Conservation (phyloP, 2,329 filamentous ascomycete genomes). For the Endoconidiophora polonica region DNA sequence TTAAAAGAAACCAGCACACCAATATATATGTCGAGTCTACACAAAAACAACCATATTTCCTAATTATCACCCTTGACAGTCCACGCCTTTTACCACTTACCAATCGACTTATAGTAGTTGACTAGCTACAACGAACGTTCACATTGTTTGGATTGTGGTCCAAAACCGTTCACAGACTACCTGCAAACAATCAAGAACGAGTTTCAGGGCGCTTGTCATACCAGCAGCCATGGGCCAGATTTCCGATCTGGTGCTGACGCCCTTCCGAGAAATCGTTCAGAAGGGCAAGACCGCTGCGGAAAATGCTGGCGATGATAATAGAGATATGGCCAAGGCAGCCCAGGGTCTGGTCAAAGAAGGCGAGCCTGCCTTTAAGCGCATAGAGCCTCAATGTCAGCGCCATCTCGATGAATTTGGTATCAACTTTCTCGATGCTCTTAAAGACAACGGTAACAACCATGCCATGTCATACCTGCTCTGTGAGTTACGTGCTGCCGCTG, state of each 20-base stretch:
- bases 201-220: no score
- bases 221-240: slow-evolving; percentile 23
- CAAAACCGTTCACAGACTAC: not conserved
- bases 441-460: slow-evolving; percentile 33
- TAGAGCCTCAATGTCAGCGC: slow-evolving; percentile 34
- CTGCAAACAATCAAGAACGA: not conserved
- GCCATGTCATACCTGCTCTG: not conserved
- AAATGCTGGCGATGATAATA: slow-evolving; percentile 28
- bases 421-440: slow-evolving; percentile 34
- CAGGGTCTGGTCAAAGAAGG: slow-evolving; percentile 31
- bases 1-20: no score
- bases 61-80: no score
- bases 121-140: not conserved
- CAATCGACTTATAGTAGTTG: no score
- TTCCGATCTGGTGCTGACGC: slow-evolving; percentile 29
- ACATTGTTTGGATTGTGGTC: not conserved
- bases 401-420: slow-evolving; percentile 31
- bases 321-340: slow-evolving; percentile 33
- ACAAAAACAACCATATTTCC: no score
- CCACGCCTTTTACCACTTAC: no score
- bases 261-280: slow-evolving; percentile 36
- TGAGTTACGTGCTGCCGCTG: not conserved
- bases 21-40: no score
- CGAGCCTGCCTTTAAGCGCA: slow-evolving; percentile 31
- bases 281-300: slow-evolving; percentile 31